A percentile compares a stretch with the other conserved stretches of the same genome.
Conservation (phyloP, 2,329 filamentous ascomycete genomes). For the Xylariaceae sp. region DNA sequence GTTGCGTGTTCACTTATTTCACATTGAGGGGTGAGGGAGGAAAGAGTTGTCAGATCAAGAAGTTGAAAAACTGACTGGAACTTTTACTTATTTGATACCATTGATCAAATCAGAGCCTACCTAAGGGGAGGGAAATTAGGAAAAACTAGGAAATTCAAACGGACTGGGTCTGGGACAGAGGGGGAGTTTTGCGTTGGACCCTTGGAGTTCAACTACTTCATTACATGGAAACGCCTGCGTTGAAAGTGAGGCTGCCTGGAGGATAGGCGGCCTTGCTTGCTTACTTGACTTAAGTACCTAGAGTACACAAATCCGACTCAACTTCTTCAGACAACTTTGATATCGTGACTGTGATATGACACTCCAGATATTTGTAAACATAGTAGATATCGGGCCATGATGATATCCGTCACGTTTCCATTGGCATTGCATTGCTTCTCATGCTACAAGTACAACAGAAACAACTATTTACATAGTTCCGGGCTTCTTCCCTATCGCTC, state of each 20-base stretch:
- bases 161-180: neutral
- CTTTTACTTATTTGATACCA: neutral
- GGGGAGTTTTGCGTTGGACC: neutral
- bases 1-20: slow-evolving; percentile 9
- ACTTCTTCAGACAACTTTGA: no score
- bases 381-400: no score
- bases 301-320: neutral
- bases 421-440: neutral
- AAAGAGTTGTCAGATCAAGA: slow-evolving; percentile 2
- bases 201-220: neutral
- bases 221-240: neutral
- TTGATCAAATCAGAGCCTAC: neutral
- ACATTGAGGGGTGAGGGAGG: neutral
- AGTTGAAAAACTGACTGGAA: neutral
- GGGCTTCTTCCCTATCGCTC: neutral
- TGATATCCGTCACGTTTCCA: neutral
- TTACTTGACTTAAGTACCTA: neutral
- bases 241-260: neutral
- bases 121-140: neutral
- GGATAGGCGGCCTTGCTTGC: neutral
- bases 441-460: neutral
- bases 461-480: neutral
- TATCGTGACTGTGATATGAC: no score
- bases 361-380: no score
- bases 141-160: neutral